Evolutionary conservation across 139 green algal species (phyloP).

Genomic region (Micromonas commoda): DNA sequence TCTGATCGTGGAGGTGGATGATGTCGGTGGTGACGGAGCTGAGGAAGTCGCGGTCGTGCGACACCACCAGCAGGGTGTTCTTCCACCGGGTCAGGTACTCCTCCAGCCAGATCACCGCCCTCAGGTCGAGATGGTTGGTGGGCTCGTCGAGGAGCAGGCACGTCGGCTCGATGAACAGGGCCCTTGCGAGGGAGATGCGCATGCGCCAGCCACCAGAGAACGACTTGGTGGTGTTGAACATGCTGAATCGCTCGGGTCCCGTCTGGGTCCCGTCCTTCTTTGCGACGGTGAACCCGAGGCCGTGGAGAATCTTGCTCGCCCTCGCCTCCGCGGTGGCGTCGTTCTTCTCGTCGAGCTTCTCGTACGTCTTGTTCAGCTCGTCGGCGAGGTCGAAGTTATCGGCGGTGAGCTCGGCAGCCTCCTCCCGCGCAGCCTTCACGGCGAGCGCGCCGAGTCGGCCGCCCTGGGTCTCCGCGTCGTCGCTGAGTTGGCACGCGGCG

Average conservation of each 20-base stretch:
- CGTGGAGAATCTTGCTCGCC: slow-evolving; percentile 95
- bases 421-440: slow-evolving; percentile 13
- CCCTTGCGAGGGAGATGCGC: slow-evolving; percentile 95
- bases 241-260: slow-evolving; percentile 22
- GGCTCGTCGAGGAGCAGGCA: slow-evolving; percentile 97
- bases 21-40: slow-evolving; percentile 98
- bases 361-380: slow-evolving; percentile 86
- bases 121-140: slow-evolving; percentile 97
- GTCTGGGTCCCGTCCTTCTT: slow-evolving; percentile 66
- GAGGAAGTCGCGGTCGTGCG: slow-evolving; percentile 97
- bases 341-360: slow-evolving; percentile 76
- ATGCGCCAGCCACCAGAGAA: slow-evolving; percentile 95
- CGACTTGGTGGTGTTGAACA: slow-evolving; percentile 51
- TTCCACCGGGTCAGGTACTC: slow-evolving; percentile 93
- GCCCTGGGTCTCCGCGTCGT: not conserved
- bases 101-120: slow-evolving; percentile 85
- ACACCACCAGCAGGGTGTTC: slow-evolving; percentile 98
- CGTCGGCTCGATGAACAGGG: slow-evolving; percentile 96
- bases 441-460: not conserved
- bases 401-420: slow-evolving; percentile 25
- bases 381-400: slow-evolving; percentile 38
- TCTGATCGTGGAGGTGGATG: slow-evolving; percentile 96
- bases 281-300: slow-evolving; percentile 79
- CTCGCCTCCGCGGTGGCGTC: slow-evolving; percentile 75
- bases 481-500: not conserved